These are phyloP conservation scores for Penicillium aurantiogriseum DNA, from an alignment of 2,329 filamentous ascomycete species.

Conservation along the genomic window DNA sequence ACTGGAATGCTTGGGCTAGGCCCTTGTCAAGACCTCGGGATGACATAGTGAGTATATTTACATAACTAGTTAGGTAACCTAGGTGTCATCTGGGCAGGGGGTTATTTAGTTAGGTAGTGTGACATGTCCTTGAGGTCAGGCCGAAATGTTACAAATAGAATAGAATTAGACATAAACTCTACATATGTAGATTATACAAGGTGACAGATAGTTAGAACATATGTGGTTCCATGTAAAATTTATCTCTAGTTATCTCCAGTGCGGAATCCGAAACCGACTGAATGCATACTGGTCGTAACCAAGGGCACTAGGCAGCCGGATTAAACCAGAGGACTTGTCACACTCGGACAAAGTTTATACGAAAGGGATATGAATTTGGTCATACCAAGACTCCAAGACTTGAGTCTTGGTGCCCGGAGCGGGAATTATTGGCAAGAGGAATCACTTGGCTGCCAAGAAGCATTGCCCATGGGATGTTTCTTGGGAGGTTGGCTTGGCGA, in stretches of 20 bases:
- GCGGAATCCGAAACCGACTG: slow-evolving; percentile 1
- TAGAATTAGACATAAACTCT: neutral
- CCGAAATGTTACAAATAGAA: neutral
- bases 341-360: neutral
- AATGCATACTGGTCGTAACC: slow-evolving; percentile 2
- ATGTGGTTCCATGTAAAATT: neutral
- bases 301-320: slow-evolving; percentile 9
- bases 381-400: slow-evolving; percentile 19
- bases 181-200: neutral
- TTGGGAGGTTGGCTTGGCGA: slow-evolving; percentile 18
- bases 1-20: slow-evolving; percentile 8
- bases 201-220: neutral
- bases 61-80: neutral
- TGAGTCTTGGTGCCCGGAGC: slow-evolving; percentile 21
- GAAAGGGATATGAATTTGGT: slow-evolving; percentile 4
- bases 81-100: neutral
- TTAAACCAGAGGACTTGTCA: slow-evolving; percentile 1
- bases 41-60: neutral
- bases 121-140: neutral
- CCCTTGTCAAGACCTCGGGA: neutral
- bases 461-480: slow-evolving; percentile 15
- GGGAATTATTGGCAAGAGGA: slow-evolving; percentile 28
- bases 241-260: neutral
- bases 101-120: neutral
- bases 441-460: slow-evolving; percentile 30